Evolutionary conservation across 495 filamentous ascomycete genomes (phyloP).

Genomic region (Penicillium waksmanii): DNA sequence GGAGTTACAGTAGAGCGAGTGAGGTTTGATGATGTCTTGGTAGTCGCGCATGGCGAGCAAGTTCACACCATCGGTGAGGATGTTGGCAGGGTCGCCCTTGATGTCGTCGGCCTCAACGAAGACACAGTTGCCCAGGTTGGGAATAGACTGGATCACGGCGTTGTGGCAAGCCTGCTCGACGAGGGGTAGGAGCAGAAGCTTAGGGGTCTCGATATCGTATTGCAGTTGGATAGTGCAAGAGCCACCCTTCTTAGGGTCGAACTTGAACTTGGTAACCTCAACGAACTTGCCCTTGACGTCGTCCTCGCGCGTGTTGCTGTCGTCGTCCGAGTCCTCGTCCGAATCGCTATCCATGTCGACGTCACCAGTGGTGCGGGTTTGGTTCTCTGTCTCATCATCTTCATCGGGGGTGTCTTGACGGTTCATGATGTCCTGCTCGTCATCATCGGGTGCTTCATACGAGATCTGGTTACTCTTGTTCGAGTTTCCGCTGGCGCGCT

Average conservation of each 20-base stretch:
- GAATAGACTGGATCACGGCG: slow-evolving; percentile 86
- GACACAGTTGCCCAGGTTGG: slow-evolving; percentile 70
- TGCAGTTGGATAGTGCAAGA: slow-evolving; percentile 83
- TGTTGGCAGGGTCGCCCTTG: slow-evolving; percentile 55
- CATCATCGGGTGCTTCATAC: slow-evolving; percentile 91
- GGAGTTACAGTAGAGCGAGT: slow-evolving; percentile 89
- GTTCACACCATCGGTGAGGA: slow-evolving; percentile 86
- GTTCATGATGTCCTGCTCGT: slow-evolving; percentile 74
- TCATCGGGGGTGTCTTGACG: slow-evolving; percentile 45
- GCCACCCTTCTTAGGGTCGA: slow-evolving; percentile 72
- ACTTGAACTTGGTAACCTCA: slow-evolving; percentile 75
- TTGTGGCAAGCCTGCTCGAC: slow-evolving; percentile 76
- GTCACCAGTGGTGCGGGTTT: slow-evolving; percentile 20
- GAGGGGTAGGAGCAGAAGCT: slow-evolving; percentile 88
- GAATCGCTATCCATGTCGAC: slow-evolving; percentile 39
- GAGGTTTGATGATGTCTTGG: slow-evolving; percentile 81
- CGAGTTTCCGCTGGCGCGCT: slow-evolving; percentile 70
- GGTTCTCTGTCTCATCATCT: slow-evolving; percentile 48
- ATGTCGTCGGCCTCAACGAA: slow-evolving; percentile 67
- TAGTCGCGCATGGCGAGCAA: slow-evolving; percentile 87
- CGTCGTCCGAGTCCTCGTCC: slow-evolving; percentile 43
- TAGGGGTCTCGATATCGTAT: slow-evolving; percentile 79
- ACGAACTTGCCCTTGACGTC: slow-evolving; percentile 66
- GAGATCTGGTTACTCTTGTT: slow-evolving; percentile 80
- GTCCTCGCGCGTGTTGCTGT: slow-evolving; percentile 59